Base-by-base conservation (phyloP, 2,329 filamentous ascomycete genomes). In the Stachybotrys chlorohalonatus region DNA sequence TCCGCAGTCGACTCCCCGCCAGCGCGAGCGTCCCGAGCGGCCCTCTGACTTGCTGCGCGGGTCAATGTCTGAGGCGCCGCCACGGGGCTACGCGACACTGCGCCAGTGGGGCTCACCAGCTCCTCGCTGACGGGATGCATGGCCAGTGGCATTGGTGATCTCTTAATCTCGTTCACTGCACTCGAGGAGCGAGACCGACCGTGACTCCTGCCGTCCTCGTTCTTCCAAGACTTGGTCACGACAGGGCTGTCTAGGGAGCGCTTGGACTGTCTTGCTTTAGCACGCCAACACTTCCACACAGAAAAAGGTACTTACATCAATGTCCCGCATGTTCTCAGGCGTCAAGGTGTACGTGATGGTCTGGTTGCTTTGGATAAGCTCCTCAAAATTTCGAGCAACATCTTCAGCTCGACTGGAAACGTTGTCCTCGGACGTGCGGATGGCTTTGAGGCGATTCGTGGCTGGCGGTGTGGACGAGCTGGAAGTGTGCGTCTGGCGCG, bases 291-390 rank as follows among this genome's bases (percentile, higher is more conserved):
- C 36, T 42, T 42, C 9, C 13, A 13, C 36, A 5, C 13, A 13
- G 13, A 42, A 5, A 13, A 13, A 9, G 36, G 36, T 32, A 75
- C 81, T 73, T 73, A 89, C 86, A 68, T 89, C 84, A 62, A 89
- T 84, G 59, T 89, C 81, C 57, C 87, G 85, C 81, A 93, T 89
- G 61, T 80, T 89, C 64, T 88, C 84, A 0, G 89, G 89, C 0
- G 89, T 94, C 31, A 93, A 75, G 1, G 89, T 93, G 67, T 87
- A 93, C 62, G 89, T 89, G 48, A 93, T 85, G 1, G 89, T 93
- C 65, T 91, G 83, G 62, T 90, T 86, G 67, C 89, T 91, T 55
- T 89, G 83, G 58, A 94, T 92, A 52, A 93, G 76, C 61, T 91
- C 81, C 64, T 94, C 89, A 63, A 94, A 86, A 61, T 87, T 84